A percentile compares a stretch with the other conserved stretches of the same genome.
These are phyloP conservation scores for Neopestalotiopsis sp. DNA, from an alignment of 2,329 filamentous ascomycete species.

Conservation along the genomic window DNA sequence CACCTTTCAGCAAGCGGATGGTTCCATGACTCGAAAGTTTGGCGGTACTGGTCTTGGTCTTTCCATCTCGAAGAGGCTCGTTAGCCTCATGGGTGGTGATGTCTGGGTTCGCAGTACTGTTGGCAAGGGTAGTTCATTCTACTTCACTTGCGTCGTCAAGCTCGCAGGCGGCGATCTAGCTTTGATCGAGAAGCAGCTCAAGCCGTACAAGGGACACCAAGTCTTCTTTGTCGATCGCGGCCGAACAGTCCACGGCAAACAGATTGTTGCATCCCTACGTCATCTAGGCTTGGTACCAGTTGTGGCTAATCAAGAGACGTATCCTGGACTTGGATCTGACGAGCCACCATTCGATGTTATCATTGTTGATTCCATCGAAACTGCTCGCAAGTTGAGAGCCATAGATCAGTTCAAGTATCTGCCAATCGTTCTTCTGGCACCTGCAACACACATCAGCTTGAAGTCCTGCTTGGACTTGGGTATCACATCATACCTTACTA, in stretches of 20 bases:
- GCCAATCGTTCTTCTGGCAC: slow-evolving; percentile 89
- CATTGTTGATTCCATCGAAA: slow-evolving; percentile 91
- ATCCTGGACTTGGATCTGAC: slow-evolving; percentile 58
- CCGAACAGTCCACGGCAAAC: slow-evolving; percentile 75
- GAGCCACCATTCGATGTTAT: slow-evolving; percentile 89
- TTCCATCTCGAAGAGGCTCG: slow-evolving; percentile 92
- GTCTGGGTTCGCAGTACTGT: slow-evolving; percentile 96
- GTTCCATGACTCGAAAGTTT: slow-evolving; percentile 94
- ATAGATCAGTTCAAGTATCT: slow-evolving; percentile 98
- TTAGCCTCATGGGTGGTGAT: slow-evolving; percentile 95
- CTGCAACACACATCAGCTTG: slow-evolving; percentile 86
- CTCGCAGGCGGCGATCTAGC: slow-evolving; percentile 80
- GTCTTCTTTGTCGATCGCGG: slow-evolving; percentile 96
- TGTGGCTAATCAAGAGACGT: slow-evolving; percentile 82
- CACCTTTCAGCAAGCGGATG: slow-evolving; percentile 98
- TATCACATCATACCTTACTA: slow-evolving; percentile 99
- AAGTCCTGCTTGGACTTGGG: slow-evolving; percentile 94
- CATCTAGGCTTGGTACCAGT: slow-evolving; percentile 81
- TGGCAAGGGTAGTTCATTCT: slow-evolving; percentile 91
- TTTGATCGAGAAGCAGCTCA: slow-evolving; percentile 81
- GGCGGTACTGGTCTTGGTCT: slow-evolving; percentile 92
- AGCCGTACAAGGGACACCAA: slow-evolving; percentile 90
- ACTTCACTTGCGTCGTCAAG: slow-evolving; percentile 92
- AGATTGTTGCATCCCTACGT: slow-evolving; percentile 79
- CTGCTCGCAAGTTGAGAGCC: slow-evolving; percentile 81